Percentiles rank a stretch among this genome's conserved stretches.
These are phyloP conservation scores for Begonia masoniana DNA, from an alignment of 306 rosid genomes.

Conservation along the genomic window DNA sequence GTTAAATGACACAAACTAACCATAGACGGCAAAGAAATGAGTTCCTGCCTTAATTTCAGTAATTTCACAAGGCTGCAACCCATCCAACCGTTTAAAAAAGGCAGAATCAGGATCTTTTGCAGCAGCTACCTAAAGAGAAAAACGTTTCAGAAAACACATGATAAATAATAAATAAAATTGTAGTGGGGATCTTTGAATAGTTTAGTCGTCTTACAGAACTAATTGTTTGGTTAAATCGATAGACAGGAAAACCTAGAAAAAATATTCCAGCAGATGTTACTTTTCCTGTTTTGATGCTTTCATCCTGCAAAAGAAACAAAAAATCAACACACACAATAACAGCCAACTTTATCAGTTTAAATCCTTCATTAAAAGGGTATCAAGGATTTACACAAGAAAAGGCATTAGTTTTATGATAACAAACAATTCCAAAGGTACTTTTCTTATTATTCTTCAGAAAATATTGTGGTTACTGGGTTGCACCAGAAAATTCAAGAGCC, in stretches of 20 bases:
- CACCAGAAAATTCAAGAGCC: too few relatives aligned
- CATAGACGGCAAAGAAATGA: constrained; percentile 92
- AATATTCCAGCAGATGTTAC: constrained; percentile 93
- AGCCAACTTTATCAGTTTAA: too few relatives aligned
- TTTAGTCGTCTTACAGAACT: constrained; percentile 54
- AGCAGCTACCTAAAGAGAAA: constrained; percentile 47
- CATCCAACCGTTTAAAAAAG: constrained; percentile 85
- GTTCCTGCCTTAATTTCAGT: constrained; percentile 89
- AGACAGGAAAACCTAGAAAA: constrained; percentile 97
- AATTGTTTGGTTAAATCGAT: constrained; percentile 74
- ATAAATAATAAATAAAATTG: constrained; percentile 1
- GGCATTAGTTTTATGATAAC: too few relatives aligned
- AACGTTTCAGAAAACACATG: constrained; percentile 9
- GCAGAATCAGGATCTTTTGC: constrained; percentile 97
- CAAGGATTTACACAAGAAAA: too few relatives aligned
- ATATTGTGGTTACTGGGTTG: too few relatives aligned
- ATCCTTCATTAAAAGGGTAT: too few relatives aligned
- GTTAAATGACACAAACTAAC: constrained; percentile 26
- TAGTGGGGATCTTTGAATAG: neutral
- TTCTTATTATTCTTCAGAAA: too few relatives aligned
- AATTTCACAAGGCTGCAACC: constrained; percentile 91
- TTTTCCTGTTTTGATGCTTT: constrained; percentile 77
- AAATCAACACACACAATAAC: too few relatives aligned
- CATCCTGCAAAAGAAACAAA: constrained; percentile 46
- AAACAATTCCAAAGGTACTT: too few relatives aligned